These are phyloP conservation scores for Biancaea sappan DNA, from an alignment of 306 rosid genomes.

Conservation along the genomic window DNA sequence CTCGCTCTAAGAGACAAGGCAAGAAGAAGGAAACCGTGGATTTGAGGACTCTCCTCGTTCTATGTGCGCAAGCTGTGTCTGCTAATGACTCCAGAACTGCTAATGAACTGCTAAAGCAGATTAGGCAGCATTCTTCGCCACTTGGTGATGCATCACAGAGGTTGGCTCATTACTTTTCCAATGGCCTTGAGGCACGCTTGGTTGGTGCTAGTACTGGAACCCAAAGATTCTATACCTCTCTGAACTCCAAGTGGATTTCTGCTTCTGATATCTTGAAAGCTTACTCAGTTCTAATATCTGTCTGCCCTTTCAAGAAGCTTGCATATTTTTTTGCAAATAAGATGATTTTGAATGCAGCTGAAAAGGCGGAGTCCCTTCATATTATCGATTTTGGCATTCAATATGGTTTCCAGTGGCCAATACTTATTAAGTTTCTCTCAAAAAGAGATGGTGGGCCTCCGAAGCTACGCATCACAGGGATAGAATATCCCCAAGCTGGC, in stretches of 20 bases:
- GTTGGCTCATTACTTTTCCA: slow-evolving; percentile 67
- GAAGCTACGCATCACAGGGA: slow-evolving; percentile 75
- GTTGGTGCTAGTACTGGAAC: slow-evolving; percentile 52
- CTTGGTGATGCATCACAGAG: slow-evolving; percentile 68
- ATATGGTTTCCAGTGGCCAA: slow-evolving; percentile 88
- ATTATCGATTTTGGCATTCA: slow-evolving; percentile 82
- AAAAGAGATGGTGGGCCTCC: slow-evolving; percentile 72
- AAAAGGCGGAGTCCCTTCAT: slow-evolving; percentile 57
- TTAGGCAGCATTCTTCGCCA: slow-evolving; percentile 66
- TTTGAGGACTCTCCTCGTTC: slow-evolving; percentile 57
- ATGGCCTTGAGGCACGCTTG: slow-evolving; percentile 69
- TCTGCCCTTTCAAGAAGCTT: slow-evolving; percentile 59
- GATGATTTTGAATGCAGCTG: slow-evolving; percentile 53
- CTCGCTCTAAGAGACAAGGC: slow-evolving; percentile 40
- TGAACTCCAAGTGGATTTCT: slow-evolving; percentile 38
- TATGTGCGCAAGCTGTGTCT: slow-evolving; percentile 70
- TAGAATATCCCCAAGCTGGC: slow-evolving; percentile 71
- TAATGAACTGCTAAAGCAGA: slow-evolving; percentile 58
- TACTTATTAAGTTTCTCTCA: slow-evolving; percentile 60
- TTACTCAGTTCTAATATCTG: slow-evolving; percentile 37
- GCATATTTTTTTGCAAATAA: slow-evolving; percentile 48
- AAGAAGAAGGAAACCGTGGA: slow-evolving; percentile 59
- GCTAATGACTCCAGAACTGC: slow-evolving; percentile 54
- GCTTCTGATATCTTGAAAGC: slow-evolving; percentile 65
- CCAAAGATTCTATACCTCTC: slow-evolving; percentile 38